Conservation (phyloP, 306 rosid genomes). For the Datisca glomerata region DNA sequence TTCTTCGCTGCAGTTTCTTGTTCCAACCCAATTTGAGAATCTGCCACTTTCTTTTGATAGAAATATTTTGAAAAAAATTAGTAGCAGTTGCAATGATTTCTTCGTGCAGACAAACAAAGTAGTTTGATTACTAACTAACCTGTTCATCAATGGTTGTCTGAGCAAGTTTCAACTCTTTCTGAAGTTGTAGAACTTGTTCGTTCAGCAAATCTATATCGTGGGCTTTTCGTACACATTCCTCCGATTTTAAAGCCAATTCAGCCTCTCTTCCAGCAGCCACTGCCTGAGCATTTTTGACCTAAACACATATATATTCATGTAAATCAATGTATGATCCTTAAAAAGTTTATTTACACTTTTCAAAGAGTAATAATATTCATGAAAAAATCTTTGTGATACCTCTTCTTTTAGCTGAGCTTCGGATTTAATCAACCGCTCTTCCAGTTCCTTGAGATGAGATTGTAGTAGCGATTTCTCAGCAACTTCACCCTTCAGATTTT, state of each 20-base stretch:
- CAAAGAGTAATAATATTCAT: no score
- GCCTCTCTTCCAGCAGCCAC: conserved; percentile 53
- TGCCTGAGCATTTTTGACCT: conserved; percentile 50
- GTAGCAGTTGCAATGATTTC: not conserved
- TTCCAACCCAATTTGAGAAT: conserved; percentile 43
- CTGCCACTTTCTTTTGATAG: conserved; percentile 46
- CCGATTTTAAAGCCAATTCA: conserved; percentile 48
- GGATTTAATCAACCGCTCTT: conserved; percentile 40
- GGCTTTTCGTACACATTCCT: conserved; percentile 34
- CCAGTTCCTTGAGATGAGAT: conserved; percentile 43
- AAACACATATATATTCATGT: conserved; percentile 4
- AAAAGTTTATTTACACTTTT: no score
- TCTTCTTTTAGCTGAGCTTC: conserved; percentile 56
- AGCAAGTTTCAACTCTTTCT: conserved; percentile 53
- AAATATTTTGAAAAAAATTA: conserved; percentile 6
- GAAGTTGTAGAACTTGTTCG: conserved; percentile 51
- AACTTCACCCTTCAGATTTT: conserved; percentile 47
- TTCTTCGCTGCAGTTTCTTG: conserved; percentile 40
- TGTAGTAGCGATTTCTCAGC: conserved; percentile 52
- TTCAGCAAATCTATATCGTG: conserved; percentile 39
- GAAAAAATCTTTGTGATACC: conserved; percentile 35
- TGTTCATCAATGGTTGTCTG: conserved; percentile 35
- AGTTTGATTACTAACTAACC: conserved; percentile 21
- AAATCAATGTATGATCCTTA: conserved; percentile 2
- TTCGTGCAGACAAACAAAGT: conserved; percentile 1